These are phyloP conservation scores for Epichloe gansuensis DNA, from an alignment of 2,329 filamentous ascomycete species.

Conservation along the genomic window DNA sequence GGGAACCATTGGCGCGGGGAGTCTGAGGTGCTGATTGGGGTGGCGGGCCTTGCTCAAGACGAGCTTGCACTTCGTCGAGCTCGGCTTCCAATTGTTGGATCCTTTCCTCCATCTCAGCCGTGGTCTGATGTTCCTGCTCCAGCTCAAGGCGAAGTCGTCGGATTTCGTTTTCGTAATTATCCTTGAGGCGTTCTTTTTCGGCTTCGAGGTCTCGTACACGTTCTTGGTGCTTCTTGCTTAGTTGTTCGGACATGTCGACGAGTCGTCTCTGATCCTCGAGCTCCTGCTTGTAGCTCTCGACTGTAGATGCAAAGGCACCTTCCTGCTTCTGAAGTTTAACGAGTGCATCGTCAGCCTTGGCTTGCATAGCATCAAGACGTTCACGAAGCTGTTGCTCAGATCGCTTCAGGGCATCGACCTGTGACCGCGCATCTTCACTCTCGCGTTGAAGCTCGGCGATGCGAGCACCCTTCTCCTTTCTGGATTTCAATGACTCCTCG, in stretches of 20 bases:
- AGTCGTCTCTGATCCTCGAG: slow-evolving; percentile 70
- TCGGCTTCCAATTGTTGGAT: slow-evolving; percentile 40
- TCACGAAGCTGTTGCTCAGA: slow-evolving; percentile 71
- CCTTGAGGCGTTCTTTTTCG: slow-evolving; percentile 46
- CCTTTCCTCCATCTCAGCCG: slow-evolving; percentile 33
- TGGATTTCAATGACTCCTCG: slow-evolving; percentile 74
- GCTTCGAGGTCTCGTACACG: slow-evolving; percentile 59
- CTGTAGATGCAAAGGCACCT: slow-evolving; percentile 67
- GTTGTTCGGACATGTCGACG: slow-evolving; percentile 69
- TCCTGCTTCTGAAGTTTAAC: slow-evolving; percentile 74
- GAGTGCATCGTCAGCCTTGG: slow-evolving; percentile 77
- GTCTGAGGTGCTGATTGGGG: slow-evolving; percentile 46
- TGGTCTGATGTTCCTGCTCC: slow-evolving; percentile 39
- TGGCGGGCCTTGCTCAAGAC: slow-evolving; percentile 29
- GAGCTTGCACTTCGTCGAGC: slow-evolving; percentile 39
- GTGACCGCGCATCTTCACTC: slow-evolving; percentile 72
- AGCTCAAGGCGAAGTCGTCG: slow-evolving; percentile 44
- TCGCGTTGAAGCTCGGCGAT: slow-evolving; percentile 80
- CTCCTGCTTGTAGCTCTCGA: slow-evolving; percentile 79
- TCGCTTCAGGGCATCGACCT: slow-evolving; percentile 64
- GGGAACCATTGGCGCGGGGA: slow-evolving; percentile 45
- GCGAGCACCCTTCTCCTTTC: slow-evolving; percentile 87
- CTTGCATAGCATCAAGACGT: slow-evolving; percentile 70
- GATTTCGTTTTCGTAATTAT: slow-evolving; percentile 51
- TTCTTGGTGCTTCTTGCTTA: slow-evolving; percentile 58